phyloP scores from a whole-genome alignment of 2,329 filamentous ascomycete genomes.

The Phoma sp. region DNA sequence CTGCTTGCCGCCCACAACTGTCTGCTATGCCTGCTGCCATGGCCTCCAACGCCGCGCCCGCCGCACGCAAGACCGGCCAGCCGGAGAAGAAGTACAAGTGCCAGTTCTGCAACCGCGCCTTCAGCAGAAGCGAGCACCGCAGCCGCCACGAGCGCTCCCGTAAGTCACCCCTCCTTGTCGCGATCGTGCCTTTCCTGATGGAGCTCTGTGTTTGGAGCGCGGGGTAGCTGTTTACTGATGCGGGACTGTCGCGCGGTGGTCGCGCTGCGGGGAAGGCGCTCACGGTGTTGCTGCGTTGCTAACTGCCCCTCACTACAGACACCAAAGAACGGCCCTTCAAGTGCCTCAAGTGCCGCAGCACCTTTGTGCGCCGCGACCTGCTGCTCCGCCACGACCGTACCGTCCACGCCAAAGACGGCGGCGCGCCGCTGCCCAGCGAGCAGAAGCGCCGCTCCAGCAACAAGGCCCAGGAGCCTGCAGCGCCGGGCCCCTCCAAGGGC shows the following conservation, averaged over 20 bases:
- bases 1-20: constrained; percentile 1
- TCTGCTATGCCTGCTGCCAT: constrained; percentile 69
- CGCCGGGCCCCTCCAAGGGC: constrained; percentile 72
- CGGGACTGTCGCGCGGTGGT: constrained; percentile 37
- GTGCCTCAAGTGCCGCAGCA: constrained; percentile 97
- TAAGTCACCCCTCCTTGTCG: constrained; percentile 64
- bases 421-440: constrained; percentile 90
- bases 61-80: constrained; percentile 73
- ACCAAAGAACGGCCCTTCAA: constrained; percentile 99
- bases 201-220: constrained; percentile 30
- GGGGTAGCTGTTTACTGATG: constrained; percentile 44
- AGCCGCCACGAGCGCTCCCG: constrained; percentile 97
- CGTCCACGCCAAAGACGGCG: constrained; percentile 97
- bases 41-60: constrained; percentile 69
- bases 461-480: constrained; percentile 64
- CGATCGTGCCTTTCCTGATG: constrained; percentile 19
- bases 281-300: constrained; percentile 28
- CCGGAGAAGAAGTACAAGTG: constrained; percentile 99
- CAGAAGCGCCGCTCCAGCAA: constrained; percentile 80
- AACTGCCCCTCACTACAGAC: constrained; percentile 64
- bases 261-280: constrained; percentile 44
- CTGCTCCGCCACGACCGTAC: constrained; percentile 96
- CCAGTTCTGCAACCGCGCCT: constrained; percentile 97
- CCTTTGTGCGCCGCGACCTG: constrained; percentile 95
- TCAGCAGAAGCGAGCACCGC: constrained; percentile 95